A percentile compares a stretch with the other conserved stretches of the same genome.
Conservation (phyloP, 2,329 filamentous ascomycete species). For the Penicillium olsonii region DNA sequence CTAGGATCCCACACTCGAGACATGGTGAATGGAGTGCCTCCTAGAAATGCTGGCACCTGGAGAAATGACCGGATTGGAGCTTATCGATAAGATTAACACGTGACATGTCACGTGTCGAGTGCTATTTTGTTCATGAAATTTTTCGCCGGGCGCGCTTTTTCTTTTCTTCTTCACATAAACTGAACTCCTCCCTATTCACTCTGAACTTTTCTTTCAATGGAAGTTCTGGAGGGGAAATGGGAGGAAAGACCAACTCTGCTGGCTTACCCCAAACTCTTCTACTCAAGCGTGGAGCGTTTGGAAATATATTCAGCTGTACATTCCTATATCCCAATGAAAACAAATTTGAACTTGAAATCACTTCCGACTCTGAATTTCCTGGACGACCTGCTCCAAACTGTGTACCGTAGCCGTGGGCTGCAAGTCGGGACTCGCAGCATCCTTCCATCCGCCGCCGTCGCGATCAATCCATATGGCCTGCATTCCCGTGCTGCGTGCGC, state of each 20-base stretch:
- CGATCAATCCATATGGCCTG: constrained; percentile 69
- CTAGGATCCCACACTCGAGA: constrained; percentile 26
- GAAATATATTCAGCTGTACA: constrained; percentile 51
- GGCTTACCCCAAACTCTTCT: constrained; percentile 50
- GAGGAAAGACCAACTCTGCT: constrained; percentile 46
- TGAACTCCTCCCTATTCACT: constrained; percentile 52
- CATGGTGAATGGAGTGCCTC: constrained; percentile 10
- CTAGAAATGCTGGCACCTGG: background rate
- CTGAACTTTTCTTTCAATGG: constrained; percentile 42
- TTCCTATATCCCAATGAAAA: constrained; percentile 14
- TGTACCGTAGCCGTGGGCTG: constrained; percentile 57
- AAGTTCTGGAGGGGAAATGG: constrained; percentile 50
- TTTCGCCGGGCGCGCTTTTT: constrained; percentile 22
- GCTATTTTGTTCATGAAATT: constrained; percentile 24
- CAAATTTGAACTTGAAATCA: background rate
- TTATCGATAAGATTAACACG: constrained; percentile 40
- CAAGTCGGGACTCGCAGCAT: constrained; percentile 55
- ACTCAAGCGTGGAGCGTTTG: constrained; percentile 45
- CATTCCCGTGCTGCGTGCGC: constrained; percentile 63
- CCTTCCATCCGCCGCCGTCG: constrained; percentile 63
- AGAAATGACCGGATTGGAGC: constrained; percentile 1
- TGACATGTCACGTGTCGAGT: background rate
- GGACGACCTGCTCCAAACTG: constrained; percentile 61
- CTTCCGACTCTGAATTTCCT: constrained; percentile 29
- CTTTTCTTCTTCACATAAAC: constrained; percentile 42